Conservation (phyloP, 768 basidiomycete species). For the Russula dissimulans region DNA sequence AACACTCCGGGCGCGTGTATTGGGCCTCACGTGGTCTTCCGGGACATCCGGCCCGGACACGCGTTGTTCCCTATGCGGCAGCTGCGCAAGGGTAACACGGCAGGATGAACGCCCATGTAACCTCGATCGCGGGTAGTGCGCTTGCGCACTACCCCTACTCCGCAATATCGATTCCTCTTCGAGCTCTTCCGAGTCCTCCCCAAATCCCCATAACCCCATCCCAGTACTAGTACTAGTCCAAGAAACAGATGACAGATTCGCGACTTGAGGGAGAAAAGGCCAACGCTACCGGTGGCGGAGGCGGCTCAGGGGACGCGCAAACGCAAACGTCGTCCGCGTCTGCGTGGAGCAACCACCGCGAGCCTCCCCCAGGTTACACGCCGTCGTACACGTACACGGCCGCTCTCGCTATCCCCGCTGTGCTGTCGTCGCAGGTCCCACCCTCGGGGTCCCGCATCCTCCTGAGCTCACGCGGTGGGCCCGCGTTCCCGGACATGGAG, state of each 20-base stretch:
- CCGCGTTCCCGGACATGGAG: constrained; percentile 36
- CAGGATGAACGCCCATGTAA: too few species aligned
- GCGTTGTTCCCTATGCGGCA: too few species aligned
- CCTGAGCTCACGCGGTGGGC: constrained; percentile 28
- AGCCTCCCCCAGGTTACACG: constrained; percentile 12
- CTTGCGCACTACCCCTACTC: too few species aligned
- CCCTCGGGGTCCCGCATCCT: constrained; percentile 63
- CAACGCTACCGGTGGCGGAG: background rate
- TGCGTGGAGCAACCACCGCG: background rate
- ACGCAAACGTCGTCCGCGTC: background rate
- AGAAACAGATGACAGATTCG: background rate
- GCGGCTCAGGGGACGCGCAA: background rate
- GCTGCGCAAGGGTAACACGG: too few species aligned
- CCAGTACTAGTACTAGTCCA: too few species aligned
- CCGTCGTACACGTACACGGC: background rate
- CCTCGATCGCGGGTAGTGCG: too few species aligned
- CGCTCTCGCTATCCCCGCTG: background rate
- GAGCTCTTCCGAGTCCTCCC: background rate
- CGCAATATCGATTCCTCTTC: constrained; percentile 18
- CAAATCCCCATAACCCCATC: background rate
- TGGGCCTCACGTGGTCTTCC: too few species aligned
- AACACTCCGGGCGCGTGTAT: too few species aligned
- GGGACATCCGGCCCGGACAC: too few species aligned
- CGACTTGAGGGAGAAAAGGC: too few species aligned
- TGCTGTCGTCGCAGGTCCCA: constrained; percentile 24